Evolutionary conservation across 768 basidiomycete genomes (phyloP), one percentile per base, ranked within the genome.

Genomic region (Floccularia luteovirens): DNA sequence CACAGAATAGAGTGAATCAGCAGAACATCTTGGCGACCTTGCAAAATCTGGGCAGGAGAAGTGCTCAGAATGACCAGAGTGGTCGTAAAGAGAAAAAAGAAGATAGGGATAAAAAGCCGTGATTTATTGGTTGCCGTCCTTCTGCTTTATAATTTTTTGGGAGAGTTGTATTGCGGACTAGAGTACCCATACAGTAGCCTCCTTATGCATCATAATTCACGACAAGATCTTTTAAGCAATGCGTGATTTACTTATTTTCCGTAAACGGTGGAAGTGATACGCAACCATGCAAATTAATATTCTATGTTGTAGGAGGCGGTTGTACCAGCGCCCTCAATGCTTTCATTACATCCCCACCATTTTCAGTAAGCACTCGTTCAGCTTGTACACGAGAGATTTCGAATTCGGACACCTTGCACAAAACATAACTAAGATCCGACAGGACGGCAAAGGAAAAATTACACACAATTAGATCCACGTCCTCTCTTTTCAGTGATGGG

Each of bases 381-480:
- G 79, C 80, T 44, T 75, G 72, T 3, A 59, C 48, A 36, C 73
- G 67, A 1, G 78, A 52, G 38, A 81, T 72, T 48, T 83, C 82
- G 42, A 85, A 72, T 59, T 85, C 81, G 45, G 69, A 64, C 8
- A 81, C 66, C 81, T 82, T 37, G 3, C 6, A 34, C 31, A 33
- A n/a, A 38, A 30, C 23, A 11, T 35, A 36, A 23, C 39, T 7
- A 20, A 8, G 38, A 30, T 30, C 43, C 24, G 39, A 27, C 20
- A 22, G 28, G 20, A 43, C 21, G 37, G 12, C 39, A 24, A 17
- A 30, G 39, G 17, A 16, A 17, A 25, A 14, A 4, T 31, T 20
- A 58, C 74, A 45, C 46, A 83, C 82, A 36, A 85, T 72, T 5
- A 82, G 46, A 36, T 85, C 80, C 1, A 83, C 59, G 48, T 83